phyloP scores from a whole-genome alignment of 2,329 filamentous ascomycete species.

The Thermothelomyces thermophilus region DNA sequence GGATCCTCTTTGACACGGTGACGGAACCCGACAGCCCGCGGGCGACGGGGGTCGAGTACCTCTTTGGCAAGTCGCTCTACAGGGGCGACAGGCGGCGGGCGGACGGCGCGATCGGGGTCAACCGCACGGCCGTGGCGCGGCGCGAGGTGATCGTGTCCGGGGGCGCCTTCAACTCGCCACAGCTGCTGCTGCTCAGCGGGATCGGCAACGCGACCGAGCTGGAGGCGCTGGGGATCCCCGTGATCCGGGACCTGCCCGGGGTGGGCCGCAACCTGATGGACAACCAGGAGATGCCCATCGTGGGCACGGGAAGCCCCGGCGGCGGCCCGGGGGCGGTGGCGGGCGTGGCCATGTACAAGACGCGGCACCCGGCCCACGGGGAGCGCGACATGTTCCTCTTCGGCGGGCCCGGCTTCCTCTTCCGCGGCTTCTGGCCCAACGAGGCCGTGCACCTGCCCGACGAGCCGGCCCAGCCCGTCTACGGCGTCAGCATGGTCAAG shows the following conservation, averaged over 20 bases:
- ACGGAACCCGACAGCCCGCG: slow-evolving; percentile 11
- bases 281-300: slow-evolving; percentile 39
- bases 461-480: slow-evolving; percentile 1
- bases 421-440: slow-evolving; percentile 48
- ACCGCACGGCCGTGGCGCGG: slow-evolving; percentile 28
- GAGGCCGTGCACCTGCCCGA: slow-evolving; percentile 24
- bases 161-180: slow-evolving; percentile 32
- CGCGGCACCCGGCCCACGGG: slow-evolving; percentile 31
- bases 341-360: slow-evolving; percentile 27
- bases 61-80: slow-evolving; percentile 35
- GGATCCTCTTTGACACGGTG: slow-evolving; percentile 34
- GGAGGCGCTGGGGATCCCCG: slow-evolving; percentile 38
- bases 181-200: slow-evolving; percentile 35
- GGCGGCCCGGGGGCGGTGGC: slow-evolving; percentile 9
- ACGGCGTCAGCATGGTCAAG: slow-evolving; percentile 35
- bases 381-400: slow-evolving; percentile 47
- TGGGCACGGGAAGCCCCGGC: slow-evolving; percentile 23
- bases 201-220: slow-evolving; percentile 35
- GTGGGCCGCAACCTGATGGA: slow-evolving; percentile 56
- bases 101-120: slow-evolving; percentile 19
- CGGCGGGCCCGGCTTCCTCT: slow-evolving; percentile 44
- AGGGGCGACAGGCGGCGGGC: slow-evolving; percentile 34
- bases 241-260: slow-evolving; percentile 50
- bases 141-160: slow-evolving; percentile 43
- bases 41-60: slow-evolving; percentile 39